Percentiles rank a stretch among this genome's conserved stretches.
phyloP scores from a whole-genome alignment of 352 stramenopile genomes.

The Pythium pyrilobum region DNA sequence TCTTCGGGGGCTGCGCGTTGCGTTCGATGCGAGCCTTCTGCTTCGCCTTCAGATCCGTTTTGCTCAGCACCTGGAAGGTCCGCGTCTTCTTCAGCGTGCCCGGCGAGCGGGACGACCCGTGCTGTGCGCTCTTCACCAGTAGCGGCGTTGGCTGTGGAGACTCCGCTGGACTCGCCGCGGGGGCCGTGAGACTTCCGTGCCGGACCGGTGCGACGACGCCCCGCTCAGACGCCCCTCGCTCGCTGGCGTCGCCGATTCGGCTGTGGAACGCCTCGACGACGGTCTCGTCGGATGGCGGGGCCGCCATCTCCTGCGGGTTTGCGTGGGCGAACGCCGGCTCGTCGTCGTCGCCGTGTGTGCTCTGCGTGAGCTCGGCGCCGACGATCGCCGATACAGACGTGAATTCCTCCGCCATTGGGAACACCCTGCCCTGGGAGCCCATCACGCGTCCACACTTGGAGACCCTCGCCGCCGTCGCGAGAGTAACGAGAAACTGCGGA shows the following conservation, averaged over 20 bases:
- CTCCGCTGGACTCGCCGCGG: not conserved
- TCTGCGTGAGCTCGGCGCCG: not conserved
- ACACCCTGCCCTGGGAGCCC: not conserved
- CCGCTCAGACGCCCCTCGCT: not conserved
- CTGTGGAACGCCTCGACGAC: not conserved
- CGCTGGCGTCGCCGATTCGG: not conserved
- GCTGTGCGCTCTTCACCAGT: not conserved
- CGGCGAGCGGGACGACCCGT: not conserved
- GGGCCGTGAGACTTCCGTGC: not conserved
- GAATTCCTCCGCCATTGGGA: not conserved
- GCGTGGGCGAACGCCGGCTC: too few relatives aligned
- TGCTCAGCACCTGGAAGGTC: not conserved
- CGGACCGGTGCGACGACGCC: not conserved
- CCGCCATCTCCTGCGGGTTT: not conserved
- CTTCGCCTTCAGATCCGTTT: constrained; percentile 10
- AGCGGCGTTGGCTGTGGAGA: too few relatives aligned
- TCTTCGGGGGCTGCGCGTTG: constrained; percentile 6
- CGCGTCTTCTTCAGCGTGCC: constrained; percentile 1
- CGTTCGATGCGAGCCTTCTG: constrained; percentile 10
- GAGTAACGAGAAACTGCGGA: too few relatives aligned
- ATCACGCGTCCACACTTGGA: not conserved
- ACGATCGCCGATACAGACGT: not conserved
- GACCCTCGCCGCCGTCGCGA: too few relatives aligned
- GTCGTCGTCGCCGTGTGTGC: not conserved
- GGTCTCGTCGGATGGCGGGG: not conserved